Conservation (phyloP, 148 eudicot species). For the Pouteria glomerata region DNA sequence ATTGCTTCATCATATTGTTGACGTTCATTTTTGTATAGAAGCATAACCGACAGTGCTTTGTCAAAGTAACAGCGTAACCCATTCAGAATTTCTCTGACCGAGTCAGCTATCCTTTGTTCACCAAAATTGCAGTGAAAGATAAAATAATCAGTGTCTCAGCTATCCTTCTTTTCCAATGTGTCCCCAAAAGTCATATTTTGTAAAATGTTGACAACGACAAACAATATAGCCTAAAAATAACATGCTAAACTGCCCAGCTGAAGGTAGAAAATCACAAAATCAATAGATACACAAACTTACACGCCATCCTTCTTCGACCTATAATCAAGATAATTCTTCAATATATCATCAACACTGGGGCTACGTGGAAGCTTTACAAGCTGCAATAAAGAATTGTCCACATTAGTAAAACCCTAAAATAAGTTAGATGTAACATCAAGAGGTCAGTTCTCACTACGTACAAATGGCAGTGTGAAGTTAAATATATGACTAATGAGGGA, state of each 20-base stretch:
- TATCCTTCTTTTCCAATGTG: not conserved
- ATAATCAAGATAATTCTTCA: constrained; percentile 42
- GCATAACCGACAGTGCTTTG: constrained; percentile 52
- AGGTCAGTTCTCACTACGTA: not conserved
- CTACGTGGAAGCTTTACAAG: constrained; percentile 59
- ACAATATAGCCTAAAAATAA: not conserved
- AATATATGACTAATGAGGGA: not conserved
- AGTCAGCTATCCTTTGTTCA: constrained; percentile 35
- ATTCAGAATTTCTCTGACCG: constrained; percentile 47
- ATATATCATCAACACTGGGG: constrained; percentile 51
- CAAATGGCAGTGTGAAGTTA: not conserved
- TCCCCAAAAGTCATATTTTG: not conserved
- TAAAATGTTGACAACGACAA: not conserved
- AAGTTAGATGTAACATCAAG: not conserved
- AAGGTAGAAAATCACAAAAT: not conserved
- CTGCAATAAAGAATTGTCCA: constrained; percentile 25
- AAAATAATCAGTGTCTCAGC: not conserved
- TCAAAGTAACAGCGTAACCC: constrained; percentile 59
- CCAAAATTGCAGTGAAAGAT: not conserved
- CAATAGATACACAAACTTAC: constrained; percentile 34
- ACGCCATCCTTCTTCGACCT: constrained; percentile 30
- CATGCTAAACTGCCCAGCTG: not conserved
- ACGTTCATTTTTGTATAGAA: constrained; percentile 59
- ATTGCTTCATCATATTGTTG: constrained; percentile 43
- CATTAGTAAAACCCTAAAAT: not conserved